A percentile compares a stretch with the other conserved stretches of the same genome.
Conservation (phyloP, 2,329 filamentous ascomycete genomes). For the Annulohypoxylon truncatum region DNA sequence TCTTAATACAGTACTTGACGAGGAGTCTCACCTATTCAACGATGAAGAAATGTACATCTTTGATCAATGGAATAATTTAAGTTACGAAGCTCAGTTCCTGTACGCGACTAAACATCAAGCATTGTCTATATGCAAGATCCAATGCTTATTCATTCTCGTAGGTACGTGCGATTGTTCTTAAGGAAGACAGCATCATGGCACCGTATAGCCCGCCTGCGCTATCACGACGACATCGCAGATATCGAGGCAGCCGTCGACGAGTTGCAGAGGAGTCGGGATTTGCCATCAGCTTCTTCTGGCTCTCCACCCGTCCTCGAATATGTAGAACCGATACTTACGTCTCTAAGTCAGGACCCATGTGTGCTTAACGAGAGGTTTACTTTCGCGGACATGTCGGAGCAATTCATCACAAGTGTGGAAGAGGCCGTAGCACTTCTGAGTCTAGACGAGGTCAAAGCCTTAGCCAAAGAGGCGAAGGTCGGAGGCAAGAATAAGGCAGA, state of each 20-base stretch:
- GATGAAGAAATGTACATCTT: slow-evolving; percentile 83
- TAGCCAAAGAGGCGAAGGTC: slow-evolving; percentile 88
- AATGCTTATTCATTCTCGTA: slow-evolving; percentile 52
- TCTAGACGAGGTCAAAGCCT: slow-evolving; percentile 85
- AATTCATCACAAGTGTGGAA: slow-evolving; percentile 79
- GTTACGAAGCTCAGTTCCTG: slow-evolving; percentile 92
- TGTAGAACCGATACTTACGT: slow-evolving; percentile 42
- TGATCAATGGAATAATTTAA: slow-evolving; percentile 75
- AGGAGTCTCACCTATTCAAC: slow-evolving; percentile 90
- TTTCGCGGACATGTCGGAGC: slow-evolving; percentile 83
- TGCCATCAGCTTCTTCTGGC: slow-evolving; percentile 59
- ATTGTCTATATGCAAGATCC: slow-evolving; percentile 1
- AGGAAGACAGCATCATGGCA: slow-evolving; percentile 95
- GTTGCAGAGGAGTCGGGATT: slow-evolving; percentile 67
- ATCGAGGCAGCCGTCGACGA: slow-evolving; percentile 72
- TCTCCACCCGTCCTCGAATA: slow-evolving; percentile 32
- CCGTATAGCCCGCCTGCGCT: slow-evolving; percentile 79
- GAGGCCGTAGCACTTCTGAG: slow-evolving; percentile 84
- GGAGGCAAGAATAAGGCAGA: slow-evolving; percentile 90
- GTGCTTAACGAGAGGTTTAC: slow-evolving; percentile 69
- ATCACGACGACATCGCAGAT: slow-evolving; percentile 85
- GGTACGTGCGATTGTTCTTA: slow-evolving; percentile 91
- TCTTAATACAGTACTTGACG: slow-evolving; percentile 86
- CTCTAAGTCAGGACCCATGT: slow-evolving; percentile 55
- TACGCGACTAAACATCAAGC: slow-evolving; percentile 58